Evolutionary conservation across 345 rosid species (phyloP).

Genomic region (Crucihimalaya himalaica): DNA sequence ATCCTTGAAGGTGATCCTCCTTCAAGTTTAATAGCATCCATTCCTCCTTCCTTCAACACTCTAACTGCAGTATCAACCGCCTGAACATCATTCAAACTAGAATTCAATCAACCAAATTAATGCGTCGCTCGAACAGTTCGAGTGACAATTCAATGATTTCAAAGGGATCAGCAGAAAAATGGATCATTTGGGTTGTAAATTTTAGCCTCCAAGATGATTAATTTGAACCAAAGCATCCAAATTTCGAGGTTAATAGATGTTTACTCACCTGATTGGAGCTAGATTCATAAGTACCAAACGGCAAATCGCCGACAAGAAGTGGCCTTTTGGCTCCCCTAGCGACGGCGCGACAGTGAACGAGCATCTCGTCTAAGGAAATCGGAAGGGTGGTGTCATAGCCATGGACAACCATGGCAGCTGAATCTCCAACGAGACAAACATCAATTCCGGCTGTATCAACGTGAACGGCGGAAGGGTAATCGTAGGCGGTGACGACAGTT

Average conservation of each 20-base stretch:
- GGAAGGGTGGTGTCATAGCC: constrained; percentile 96
- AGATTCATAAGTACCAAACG: constrained; percentile 88
- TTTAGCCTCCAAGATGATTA: neutral
- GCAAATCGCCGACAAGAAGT: constrained; percentile 90
- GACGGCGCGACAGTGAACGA: constrained; percentile 85
- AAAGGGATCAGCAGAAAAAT: neutral
- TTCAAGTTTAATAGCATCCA: constrained; percentile 95
- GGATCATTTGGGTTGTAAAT: neutral
- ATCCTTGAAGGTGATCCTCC: constrained; percentile 85
- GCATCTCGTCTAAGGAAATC: constrained; percentile 88
- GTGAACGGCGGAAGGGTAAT: constrained; percentile 88
- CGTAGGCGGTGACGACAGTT: constrained; percentile 78
- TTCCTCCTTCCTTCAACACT: constrained; percentile 83
- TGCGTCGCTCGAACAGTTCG: constrained; percentile 4
- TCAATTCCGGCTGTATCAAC: constrained; percentile 83
- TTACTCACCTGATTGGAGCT: constrained; percentile 55
- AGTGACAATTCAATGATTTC: neutral
- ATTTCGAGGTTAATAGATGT: neutral
- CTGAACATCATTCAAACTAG: constrained; percentile 50
- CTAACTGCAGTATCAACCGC: constrained; percentile 89
- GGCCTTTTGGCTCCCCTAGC: constrained; percentile 82
- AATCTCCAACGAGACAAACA: constrained; percentile 84
- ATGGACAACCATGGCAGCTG: constrained; percentile 96
- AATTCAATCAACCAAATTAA: constrained; percentile 34
- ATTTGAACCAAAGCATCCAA: constrained; percentile 7